Conservation (phyloP, 352 stramenopile genomes). For the Globisporangium irregulare region DNA sequence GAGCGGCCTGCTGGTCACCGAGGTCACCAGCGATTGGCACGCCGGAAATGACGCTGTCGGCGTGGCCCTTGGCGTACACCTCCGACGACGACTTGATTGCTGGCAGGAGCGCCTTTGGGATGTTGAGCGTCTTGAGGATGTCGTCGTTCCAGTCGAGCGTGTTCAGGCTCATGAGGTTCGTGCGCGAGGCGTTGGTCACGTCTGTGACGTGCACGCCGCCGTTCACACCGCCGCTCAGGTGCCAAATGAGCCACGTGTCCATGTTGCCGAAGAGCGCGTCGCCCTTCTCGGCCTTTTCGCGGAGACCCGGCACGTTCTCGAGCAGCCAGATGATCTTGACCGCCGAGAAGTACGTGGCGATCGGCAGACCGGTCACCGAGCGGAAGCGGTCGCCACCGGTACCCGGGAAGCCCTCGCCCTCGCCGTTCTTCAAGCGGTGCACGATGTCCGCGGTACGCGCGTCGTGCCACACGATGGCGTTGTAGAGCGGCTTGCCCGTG, state of each 20-base stretch:
- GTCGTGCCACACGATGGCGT: slow-evolving; percentile 99
- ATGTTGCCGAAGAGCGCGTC: slow-evolving; percentile 97
- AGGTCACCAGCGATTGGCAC: slow-evolving; percentile 93
- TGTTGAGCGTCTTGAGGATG: slow-evolving; percentile 82
- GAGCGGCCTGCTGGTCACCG: slow-evolving; percentile 95
- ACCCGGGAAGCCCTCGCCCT: slow-evolving; percentile 49
- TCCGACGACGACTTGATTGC: slow-evolving; percentile 91
- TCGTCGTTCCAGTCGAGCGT: slow-evolving; percentile 91
- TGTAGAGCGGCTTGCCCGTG: slow-evolving; percentile 96
- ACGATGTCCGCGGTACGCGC: slow-evolving; percentile 92
- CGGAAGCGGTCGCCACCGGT: slow-evolving; percentile 68
- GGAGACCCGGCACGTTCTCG: slow-evolving; percentile 90
- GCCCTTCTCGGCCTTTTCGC: slow-evolving; percentile 78
- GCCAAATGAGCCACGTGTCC: slow-evolving; percentile 97
- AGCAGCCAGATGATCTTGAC: slow-evolving; percentile 98
- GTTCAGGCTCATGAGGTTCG: slow-evolving; percentile 92
- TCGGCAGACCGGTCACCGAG: slow-evolving; percentile 91
- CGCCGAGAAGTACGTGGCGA: slow-evolving; percentile 97
- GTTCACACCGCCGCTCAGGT: slow-evolving; percentile 85
- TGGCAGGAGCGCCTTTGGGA: slow-evolving; percentile 88
- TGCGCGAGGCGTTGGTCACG: slow-evolving; percentile 97
- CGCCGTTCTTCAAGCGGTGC: slow-evolving; percentile 65
- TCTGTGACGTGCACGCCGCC: slow-evolving; percentile 94
- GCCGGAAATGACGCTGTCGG: slow-evolving; percentile 65
- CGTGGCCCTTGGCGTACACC: slow-evolving; percentile 68